A percentile compares a stretch with the other conserved stretches of the same genome.
These are phyloP conservation scores for Endotrypanum monterogeii DNA, from an alignment of 208 protist species.

Conservation along the genomic window DNA sequence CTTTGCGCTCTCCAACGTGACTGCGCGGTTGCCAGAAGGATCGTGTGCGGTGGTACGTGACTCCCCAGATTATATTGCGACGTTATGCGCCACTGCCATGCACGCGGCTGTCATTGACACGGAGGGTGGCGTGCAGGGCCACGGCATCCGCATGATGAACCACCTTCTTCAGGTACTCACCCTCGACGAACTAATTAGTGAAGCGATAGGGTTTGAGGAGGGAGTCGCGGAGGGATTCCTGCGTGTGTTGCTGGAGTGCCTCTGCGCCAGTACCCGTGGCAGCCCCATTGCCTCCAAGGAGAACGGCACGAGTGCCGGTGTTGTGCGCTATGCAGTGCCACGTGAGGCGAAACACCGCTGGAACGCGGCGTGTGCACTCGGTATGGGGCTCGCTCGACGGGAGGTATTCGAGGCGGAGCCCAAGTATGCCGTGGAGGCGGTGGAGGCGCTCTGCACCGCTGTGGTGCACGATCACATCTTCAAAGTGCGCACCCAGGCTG, in stretches of 20 bases:
- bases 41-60: constrained; percentile 31
- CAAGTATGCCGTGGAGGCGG: constrained; percentile 39
- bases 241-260: constrained; percentile 50
- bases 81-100: constrained; percentile 65
- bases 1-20: constrained; percentile 79
- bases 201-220: constrained; percentile 44
- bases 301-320: not conserved
- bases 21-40: constrained; percentile 36
- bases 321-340: constrained; percentile 16
- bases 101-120: constrained; percentile 42
- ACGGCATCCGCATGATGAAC: constrained; percentile 88
- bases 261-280: constrained; percentile 34
- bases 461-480: constrained; percentile 70
- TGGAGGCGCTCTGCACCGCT: constrained; percentile 51
- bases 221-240: constrained; percentile 76
- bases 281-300: not conserved
- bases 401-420: constrained; percentile 78
- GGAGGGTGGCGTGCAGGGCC: constrained; percentile 50
- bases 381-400: constrained; percentile 50
- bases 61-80: constrained; percentile 34
- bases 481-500: constrained; percentile 86
- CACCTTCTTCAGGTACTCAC: constrained; percentile 57
- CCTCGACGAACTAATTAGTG: constrained; percentile 70
- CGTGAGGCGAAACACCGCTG: constrained; percentile 76
- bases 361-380: constrained; percentile 78